Conservation (phyloP, 495 filamentous ascomycete species). For the Aspergillus avenaceus region DNA sequence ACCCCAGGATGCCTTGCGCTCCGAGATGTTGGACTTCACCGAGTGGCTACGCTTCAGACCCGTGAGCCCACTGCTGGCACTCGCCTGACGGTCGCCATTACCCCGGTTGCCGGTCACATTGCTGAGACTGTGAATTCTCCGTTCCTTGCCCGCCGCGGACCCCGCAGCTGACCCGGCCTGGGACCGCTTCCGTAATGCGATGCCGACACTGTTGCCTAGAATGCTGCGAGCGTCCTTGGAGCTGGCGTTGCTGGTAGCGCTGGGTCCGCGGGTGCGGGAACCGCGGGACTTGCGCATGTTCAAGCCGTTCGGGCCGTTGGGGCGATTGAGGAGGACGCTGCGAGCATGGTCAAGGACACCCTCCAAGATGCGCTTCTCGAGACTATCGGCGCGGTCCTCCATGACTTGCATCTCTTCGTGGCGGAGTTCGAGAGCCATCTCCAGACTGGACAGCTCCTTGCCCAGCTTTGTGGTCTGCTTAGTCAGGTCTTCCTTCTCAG, state of each 20-base stretch:
- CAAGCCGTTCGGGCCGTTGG: slow-evolving; percentile 48
- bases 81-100: slow-evolving; percentile 49
- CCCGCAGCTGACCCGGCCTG: slow-evolving; percentile 39
- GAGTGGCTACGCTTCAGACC: slow-evolving; percentile 66
- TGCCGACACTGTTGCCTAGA: slow-evolving; percentile 46
- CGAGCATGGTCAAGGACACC: slow-evolving; percentile 94
- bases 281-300: slow-evolving; percentile 70
- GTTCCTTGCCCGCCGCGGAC: slow-evolving; percentile 43
- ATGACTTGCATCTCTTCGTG: slow-evolving; percentile 87
- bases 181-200: slow-evolving; percentile 49
- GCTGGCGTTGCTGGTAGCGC: slow-evolving; percentile 33
- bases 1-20: slow-evolving; percentile 75
- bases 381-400: slow-evolving; percentile 77
- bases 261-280: slow-evolving; percentile 40
- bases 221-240: slow-evolving; percentile 39
- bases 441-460: slow-evolving; percentile 79
- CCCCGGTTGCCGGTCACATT: slow-evolving; percentile 80
- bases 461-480: slow-evolving; percentile 71
- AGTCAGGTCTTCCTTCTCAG: slow-evolving; percentile 67
- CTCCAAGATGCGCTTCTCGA: slow-evolving; percentile 90
- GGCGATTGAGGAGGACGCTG: slow-evolving; percentile 66
- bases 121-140: slow-evolving; percentile 83
- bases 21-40: slow-evolving; percentile 58
- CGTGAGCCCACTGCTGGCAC: slow-evolving; percentile 39
- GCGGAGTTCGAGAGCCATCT: slow-evolving; percentile 82